phyloP scores from a whole-genome alignment of 768 basidiomycete species.

The Rhodotorula babjevae region DNA sequence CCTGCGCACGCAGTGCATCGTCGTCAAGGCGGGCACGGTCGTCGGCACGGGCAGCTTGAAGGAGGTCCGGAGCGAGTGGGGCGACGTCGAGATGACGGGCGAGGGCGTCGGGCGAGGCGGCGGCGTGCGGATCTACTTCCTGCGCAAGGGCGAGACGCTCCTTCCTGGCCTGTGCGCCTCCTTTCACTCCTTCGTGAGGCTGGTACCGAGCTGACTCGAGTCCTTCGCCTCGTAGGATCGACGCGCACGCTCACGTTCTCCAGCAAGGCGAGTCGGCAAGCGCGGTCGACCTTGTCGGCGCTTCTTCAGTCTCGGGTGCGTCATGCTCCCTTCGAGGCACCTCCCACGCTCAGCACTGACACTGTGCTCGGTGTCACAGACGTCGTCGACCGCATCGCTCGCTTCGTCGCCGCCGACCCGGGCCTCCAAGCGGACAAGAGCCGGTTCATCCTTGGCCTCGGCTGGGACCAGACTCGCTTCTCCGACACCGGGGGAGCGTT shows the following conservation, averaged over 20 bases:
- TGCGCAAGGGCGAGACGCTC: conserved; percentile 2
- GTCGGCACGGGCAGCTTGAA: not conserved
- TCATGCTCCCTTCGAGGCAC: not conserved
- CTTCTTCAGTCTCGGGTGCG: conserved; percentile 59
- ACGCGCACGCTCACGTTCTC: conserved; percentile 74
- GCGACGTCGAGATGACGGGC: conserved; percentile 23
- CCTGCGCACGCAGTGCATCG: conserved; percentile 22
- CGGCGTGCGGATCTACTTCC: conserved; percentile 18
- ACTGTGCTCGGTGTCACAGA: conserved; percentile 50
- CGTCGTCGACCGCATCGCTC: conserved; percentile 59
- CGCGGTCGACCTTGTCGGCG: conserved; percentile 61
- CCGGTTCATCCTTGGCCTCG: conserved; percentile 76
- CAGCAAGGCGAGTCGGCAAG: conserved; percentile 64
- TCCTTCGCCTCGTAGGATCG: conserved; percentile 42
- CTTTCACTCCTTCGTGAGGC: not conserved
- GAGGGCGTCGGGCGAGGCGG: not conserved
- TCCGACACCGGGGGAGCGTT: conserved; percentile 52
- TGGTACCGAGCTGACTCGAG: not conserved
- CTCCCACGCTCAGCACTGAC: not conserved
- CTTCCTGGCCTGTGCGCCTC: conserved; percentile 11
- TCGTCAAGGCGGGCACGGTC: conserved; percentile 10
- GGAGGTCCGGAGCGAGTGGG: conserved; percentile 23
- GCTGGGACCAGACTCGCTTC: conserved; percentile 81
- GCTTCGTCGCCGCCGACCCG: conserved; percentile 59
- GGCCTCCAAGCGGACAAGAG: conserved; percentile 56